phyloP scores from a whole-genome alignment of 495 filamentous ascomycete species.

The Trichocladium antarcticum region DNA sequence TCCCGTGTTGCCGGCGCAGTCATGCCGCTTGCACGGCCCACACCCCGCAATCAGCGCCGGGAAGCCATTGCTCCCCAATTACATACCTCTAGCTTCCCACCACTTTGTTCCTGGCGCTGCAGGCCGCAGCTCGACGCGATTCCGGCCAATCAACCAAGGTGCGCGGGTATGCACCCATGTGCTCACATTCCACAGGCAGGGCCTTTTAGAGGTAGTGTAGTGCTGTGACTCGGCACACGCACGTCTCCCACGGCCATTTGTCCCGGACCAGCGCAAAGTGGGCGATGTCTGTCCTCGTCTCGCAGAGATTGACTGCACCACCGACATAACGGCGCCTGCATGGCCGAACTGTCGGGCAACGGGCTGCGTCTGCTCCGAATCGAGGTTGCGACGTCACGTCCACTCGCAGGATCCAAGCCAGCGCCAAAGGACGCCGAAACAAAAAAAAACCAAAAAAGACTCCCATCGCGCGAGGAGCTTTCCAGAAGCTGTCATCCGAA shows the following conservation, averaged over 20 bases:
- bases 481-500: slow-evolving; percentile 4
- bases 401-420: too few species aligned
- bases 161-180: not conserved
- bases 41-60: slow-evolving; percentile 8
- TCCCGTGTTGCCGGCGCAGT: slow-evolving; percentile 8
- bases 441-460: not conserved
- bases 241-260: too few species aligned
- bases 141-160: slow-evolving; percentile 1
- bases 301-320: too few species aligned
- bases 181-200: too few species aligned
- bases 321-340: too few species aligned
- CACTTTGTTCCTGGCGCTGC: not conserved
- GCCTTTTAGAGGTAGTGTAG: too few species aligned
- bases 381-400: too few species aligned
- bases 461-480: not conserved
- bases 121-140: not conserved
- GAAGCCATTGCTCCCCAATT: not conserved
- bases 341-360: too few species aligned
- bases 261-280: too few species aligned
- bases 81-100: not conserved
- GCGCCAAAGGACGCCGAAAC: not conserved
- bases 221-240: too few species aligned
- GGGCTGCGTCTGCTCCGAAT: too few species aligned
- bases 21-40: not conserved
- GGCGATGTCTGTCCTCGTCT: too few species aligned